Conservation (phyloP, 1,139 yeast genomes). For the Geotrichum reessii region DNA sequence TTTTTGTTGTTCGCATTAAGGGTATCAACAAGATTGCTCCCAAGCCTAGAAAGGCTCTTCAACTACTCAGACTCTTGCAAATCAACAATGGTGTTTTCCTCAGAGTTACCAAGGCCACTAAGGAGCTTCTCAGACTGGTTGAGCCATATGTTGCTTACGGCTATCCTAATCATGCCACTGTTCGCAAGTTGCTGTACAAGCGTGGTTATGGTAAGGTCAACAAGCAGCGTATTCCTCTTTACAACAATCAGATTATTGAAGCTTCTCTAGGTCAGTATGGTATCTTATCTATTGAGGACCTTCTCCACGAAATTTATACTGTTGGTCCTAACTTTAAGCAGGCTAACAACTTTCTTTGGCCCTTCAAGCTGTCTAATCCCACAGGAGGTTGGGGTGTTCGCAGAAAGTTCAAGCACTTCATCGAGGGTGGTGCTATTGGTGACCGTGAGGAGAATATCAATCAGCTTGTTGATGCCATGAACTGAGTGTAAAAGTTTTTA, state of each 20-base stretch:
- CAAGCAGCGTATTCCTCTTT: conserved; percentile 94
- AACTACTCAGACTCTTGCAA: conserved; percentile 94
- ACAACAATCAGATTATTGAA: conserved; percentile 90
- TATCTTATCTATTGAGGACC: conserved; percentile 91
- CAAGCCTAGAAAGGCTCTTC: conserved; percentile 99
- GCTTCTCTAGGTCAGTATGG: conserved; percentile 93
- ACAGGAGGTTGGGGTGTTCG: conserved; percentile 99
- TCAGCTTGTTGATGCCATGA: conserved; percentile 80
- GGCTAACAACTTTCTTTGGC: conserved; percentile 99
- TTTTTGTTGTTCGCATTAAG: conserved; percentile 97
- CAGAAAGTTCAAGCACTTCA: conserved; percentile 98
- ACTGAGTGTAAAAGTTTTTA: conserved; percentile 6
- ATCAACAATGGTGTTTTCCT: conserved; percentile 98
- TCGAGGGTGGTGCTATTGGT: conserved; percentile 99
- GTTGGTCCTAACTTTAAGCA: conserved; percentile 99
- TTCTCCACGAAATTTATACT: conserved; percentile 97
- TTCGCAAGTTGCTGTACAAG: conserved; percentile 97
- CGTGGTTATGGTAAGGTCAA: conserved; percentile 99
- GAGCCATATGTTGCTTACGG: conserved; percentile 99
- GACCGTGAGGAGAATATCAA: conserved; percentile 99
- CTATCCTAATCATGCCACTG: conserved; percentile 95
- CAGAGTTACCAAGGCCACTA: conserved; percentile 96
- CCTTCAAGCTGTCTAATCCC: conserved; percentile 99
- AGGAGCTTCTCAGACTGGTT: conserved; percentile 93
- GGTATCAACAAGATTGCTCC: conserved; percentile 99